Base-by-base conservation (phyloP, 2,329 filamentous ascomycete species). In the Colletotrichum lentis region DNA sequence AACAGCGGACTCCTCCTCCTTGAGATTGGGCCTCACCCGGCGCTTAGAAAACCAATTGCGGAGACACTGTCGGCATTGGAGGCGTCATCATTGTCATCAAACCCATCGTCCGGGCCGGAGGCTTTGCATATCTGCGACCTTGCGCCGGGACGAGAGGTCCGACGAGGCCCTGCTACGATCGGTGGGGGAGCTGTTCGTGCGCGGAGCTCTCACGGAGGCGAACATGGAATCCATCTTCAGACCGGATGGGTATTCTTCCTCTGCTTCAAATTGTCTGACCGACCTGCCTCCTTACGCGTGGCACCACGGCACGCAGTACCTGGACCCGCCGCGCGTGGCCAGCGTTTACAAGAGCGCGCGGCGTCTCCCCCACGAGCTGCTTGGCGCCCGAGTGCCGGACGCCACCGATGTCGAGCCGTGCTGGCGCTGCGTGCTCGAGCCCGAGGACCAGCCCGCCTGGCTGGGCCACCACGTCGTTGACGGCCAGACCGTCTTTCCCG, bases 1-100 rank as follows among this genome's bases (percentile, higher is more conserved):
- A 41, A 41, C 12, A 4, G 12, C 5, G 6, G 14, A 8, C 22
- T 60, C 1, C 58, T 69, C 3, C 62, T 72, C 14, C 18, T 74
- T 1, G 73, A 73, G 41, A 27, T 74, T 16, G 73, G 73, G 0
- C 71, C 73, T 5, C 73, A 74, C 39, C 43, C 69, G 2, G 65
- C 72, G 1, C 69, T 74, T 7, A 52, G 46, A 10, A 67, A 69
- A 5, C 72, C 72, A 1, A 20, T 74, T 5, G 14, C 49, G 2
- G 68, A 74, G 12, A 70, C 64, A 18, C 8, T 60, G 0, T 37
- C 52, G 1, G 46, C 18, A 4, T 0, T 43, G 7, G 11, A 41
- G 12, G 1, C 11, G 53, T 1, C 43, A 16, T 3, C 24, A n/a
- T 12, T 11, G 2, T n/a, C 44, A 5, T 20, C n/a, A 8, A 27